These are phyloP conservation scores for Solanum sejunctum DNA, from an alignment of 257 asterid genomes.

Conservation along the genomic window DNA sequence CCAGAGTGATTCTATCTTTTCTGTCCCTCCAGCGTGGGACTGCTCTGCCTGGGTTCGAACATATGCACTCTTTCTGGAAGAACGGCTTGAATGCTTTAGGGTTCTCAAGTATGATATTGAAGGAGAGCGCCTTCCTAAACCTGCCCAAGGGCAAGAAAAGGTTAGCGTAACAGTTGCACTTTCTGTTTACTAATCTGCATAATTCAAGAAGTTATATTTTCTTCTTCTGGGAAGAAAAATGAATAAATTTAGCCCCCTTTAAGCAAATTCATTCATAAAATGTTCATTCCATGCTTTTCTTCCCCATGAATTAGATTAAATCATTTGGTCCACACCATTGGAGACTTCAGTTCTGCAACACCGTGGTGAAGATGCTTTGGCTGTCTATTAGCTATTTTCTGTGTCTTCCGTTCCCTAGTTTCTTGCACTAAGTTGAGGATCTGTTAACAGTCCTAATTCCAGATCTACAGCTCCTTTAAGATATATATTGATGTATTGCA, in stretches of 20 bases:
- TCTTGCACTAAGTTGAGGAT: neutral
- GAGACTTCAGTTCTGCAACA: neutral
- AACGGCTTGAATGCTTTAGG: conserved; percentile 88
- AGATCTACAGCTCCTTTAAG: neutral
- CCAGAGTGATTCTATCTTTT: neutral
- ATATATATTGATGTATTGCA: neutral
- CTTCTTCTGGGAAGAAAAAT: neutral
- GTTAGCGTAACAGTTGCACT: conserved; percentile 17
- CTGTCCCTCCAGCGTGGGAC: conserved; percentile 68
- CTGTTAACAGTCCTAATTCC: neutral
- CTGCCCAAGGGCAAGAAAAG: conserved; percentile 81
- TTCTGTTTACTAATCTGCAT: neutral
- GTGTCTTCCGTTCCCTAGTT: neutral
- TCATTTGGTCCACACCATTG: neutral
- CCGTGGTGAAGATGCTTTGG: neutral
- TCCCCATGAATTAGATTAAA: neutral
- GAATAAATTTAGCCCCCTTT: neutral
- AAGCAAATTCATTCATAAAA: neutral
- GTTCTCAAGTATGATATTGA: conserved; percentile 77
- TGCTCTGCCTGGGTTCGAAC: conserved; percentile 94
- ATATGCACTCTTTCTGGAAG: conserved; percentile 80
- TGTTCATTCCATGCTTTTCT: neutral
- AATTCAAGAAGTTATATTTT: neutral
- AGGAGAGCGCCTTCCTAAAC: conserved; percentile 85
- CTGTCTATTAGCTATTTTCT: neutral